Evolutionary conservation across 1,139 yeast genomes (phyloP), one percentile per base, ranked within the genome.

Genomic region (Debaryomycetaceae sp.): DNA sequence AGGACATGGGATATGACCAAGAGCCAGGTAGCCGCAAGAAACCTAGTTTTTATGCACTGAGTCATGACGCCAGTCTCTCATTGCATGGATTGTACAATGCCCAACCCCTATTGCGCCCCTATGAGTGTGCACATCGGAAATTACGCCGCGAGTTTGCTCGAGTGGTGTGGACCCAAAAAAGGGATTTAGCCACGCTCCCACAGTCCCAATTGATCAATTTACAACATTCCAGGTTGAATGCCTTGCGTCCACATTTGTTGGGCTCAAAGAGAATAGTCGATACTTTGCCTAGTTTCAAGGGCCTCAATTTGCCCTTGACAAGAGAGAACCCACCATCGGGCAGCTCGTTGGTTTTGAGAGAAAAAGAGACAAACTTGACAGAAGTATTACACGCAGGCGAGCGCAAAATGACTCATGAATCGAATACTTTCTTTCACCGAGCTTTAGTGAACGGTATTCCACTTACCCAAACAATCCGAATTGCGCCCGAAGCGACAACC

Each of bases 201-300:
- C 12, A 8, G 12, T 23, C 8, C 25, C 28, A 25, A 4, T 15
- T 25, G n/a, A 14, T 25, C 4, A 25, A 25, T 16, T 23, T 25
- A 4, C 28, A 25, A 25, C 8, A 11, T 6, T 8, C 9, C 23
- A 25, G 28, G n/a, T 13, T 6, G 11, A 16, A 14, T 8, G 4
- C 9, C 8, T 15, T 15, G 6, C 18, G 21, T 13, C 8, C 14
- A 8, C 12, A 22, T n/a, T n/a, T n/a, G n/a, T n/a, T n/a, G n/a
- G n/a, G n/a, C n/a, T n/a, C n/a, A n/a, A n/a, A n/a, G n/a, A n/a
- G n/a, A n/a, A n/a, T n/a, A 8, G 5, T 5, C 8, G 24, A 22
- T 22, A 5, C 12, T 22, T 22, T 22, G 15, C 24, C 12, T 13
- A 22, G 24, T 13, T 22, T 22, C 14, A 14, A 8, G 5, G 15